Percentiles rank a stretch among this genome's conserved stretches.
Evolutionary conservation across 1,139 yeast species (phyloP).

Genomic region (Blastobotrys malaysiensis): DNA sequence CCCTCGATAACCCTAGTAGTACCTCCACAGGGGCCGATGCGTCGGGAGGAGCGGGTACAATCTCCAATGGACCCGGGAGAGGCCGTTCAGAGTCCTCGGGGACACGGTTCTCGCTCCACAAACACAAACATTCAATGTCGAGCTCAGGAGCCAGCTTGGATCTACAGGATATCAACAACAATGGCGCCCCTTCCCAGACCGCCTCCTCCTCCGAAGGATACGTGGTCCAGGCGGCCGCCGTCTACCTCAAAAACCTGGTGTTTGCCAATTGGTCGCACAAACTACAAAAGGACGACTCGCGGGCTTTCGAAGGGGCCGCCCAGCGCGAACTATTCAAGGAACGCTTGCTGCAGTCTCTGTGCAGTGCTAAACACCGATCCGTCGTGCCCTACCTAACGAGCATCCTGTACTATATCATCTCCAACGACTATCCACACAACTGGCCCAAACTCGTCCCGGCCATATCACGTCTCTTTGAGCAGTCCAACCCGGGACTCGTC

Average conservation of each 20-base stretch:
- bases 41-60: not conserved
- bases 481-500: slow-evolving; percentile 11
- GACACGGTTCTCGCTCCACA: not conserved
- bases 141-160: not conserved
- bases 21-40: not conserved
- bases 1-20: too few relatives aligned
- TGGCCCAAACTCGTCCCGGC: slow-evolving; percentile 10
- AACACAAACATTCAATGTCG: not conserved
- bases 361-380: slow-evolving; percentile 4
- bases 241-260: slow-evolving; percentile 15
- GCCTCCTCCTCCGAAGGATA: not conserved
- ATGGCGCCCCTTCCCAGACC: not conserved
- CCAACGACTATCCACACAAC: not conserved
- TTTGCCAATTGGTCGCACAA: not conserved
- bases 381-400: slow-evolving; percentile 4
- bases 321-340: slow-evolving; percentile 7
- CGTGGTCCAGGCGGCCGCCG: slow-evolving; percentile 11
- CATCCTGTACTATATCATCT: not conserved
- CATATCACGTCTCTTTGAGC: slow-evolving; percentile 8
- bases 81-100: not conserved
- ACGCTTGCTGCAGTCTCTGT: slow-evolving; percentile 10
- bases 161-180: not conserved
- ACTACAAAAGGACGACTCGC: not conserved
- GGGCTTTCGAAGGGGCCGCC: not conserved
- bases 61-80: not conserved